Evolutionary conservation across 2,329 filamentous ascomycete genomes (phyloP), one percentile per base, ranked within the genome.

Genomic region (Hypomyces perniciosus): DNA sequence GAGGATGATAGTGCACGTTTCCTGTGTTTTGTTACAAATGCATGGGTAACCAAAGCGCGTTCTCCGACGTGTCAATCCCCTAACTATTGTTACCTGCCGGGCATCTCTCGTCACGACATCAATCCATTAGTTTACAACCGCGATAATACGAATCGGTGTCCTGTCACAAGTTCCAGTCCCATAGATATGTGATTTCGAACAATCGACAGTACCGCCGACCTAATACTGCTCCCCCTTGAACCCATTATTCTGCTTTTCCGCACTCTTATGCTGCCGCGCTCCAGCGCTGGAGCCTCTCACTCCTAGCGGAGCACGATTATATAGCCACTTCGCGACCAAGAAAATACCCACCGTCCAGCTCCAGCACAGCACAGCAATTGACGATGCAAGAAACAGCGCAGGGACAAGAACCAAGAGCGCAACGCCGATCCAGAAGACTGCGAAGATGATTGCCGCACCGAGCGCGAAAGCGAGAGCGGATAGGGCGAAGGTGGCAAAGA

Each of bases 401-500:
- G 87, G 87, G 0, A 88, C 69, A 12, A 93, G 75, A 38, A 91
- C 63, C 44, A 88, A 64, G 8, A 87, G 70, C 2, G 84, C 85
- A 41, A 88, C 65, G 46, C 83, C 80, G 48, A 83, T 76, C 73
- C 82, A 85, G 71, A 86, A 83, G 44, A 86, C 74, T 1, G 80
- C 78, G 71, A 88, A 88, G 50, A 83, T 60, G 37, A 88, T 61
- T 9, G 83, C 84, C 30, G 76, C 75, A 39, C 83, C 68, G 38
- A 87, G 63, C 12, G 84, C 79, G 64, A 89, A 78, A 55, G 83
- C 65, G 55, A 84, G 68, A 53, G 84, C 79, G 37, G 79, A 81
- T 38, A 84, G 58, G 50, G 78, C 74, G 72, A 91, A 90, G 58
- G 79, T 71, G 50, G 77, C 56, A 72, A 93, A 92, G 55, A 90